Evolutionary conservation across 2,329 filamentous ascomycete species (phyloP), one percentile per base, ranked within the genome.

Genomic region (Bretziella fagacearum): DNA sequence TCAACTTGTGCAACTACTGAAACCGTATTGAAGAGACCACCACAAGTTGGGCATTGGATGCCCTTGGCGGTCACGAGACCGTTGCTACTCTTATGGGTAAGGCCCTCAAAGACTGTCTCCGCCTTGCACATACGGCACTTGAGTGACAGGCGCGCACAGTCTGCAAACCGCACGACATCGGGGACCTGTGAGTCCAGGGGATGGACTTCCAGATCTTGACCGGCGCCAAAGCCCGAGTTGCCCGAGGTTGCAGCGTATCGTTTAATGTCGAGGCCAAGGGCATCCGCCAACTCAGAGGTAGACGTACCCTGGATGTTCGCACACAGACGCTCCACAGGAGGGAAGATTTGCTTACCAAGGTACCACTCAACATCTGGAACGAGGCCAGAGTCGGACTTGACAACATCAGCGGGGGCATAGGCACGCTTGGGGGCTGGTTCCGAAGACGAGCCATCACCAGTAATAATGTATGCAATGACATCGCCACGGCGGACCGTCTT

Each of bases 321-420:
- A 60, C 91, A 98, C 18, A 98, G 78, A 71, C 91, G 84, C 65
- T 98, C 91, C 22, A 98, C 91, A 0, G 91, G 91, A 8, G 91
- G 91, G 64, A 98, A 85, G 50, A 98, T 95, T 63, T 98, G 91
- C 68, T 98, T 98, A 67, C 85, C 81, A 32, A 98, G 76, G 62
- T 98, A 98, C 74, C 87, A 96, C 59, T 98, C 91, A n/a, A 95
- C 74, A 58, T 98, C 91, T 2, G 87, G 84, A 49, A 80, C 73
- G 5, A 98, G 71, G 1, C 69, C 79, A 1, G 80, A 78, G 54
- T 83, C 82, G 13, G 75, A 59, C 58, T 91, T 93, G 50, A 84
- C 67, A 15, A 93, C 78, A 60, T 98, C 91, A 49, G 86, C 80
- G 1, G 84, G 80, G 4, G 82, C 79, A 60, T 84, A 89, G 3